Evolutionary conservation across 352 stramenopile species (phyloP), one percentile per base, ranked within the genome.

Genomic region (Sclerospora graminicola): DNA sequence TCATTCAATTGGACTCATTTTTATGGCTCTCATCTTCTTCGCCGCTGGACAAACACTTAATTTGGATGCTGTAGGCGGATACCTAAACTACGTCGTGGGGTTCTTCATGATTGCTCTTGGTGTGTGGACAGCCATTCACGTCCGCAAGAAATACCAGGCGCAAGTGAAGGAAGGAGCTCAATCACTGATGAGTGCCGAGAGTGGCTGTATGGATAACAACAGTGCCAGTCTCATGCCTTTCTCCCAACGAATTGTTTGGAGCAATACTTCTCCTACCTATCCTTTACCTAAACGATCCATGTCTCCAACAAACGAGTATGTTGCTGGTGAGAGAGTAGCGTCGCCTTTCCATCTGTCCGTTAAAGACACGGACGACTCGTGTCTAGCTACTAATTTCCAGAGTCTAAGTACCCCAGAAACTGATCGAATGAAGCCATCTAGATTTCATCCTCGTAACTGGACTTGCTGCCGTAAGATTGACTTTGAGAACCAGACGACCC

Each of bases 1-100:
- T 21, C 88, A 97, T 60, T 89, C 69, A 11, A 79, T 89, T 16
- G 89, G 89, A 1, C 65, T 97, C 18, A 42, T 97, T 38, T 43
- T 88, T 52, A 88, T 90, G 79, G 89, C 62, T 45, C 57, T 74
- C 37, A 78, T 76, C 52, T 94, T 78, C 66, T 94, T 76, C 67
- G 87, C 64, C 8, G 60, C 49, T 19, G 73, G 60, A 41, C 62
- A 59, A 46, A 76, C 54, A 8, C 49, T 71, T 45, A 54, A 74
- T 30, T 57, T 89, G 10, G 42, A 85, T 11, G 45, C 66, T 1
- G 57, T 85, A 19, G 71, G 72, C 20, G 64, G 58, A 1, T 82
- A 84, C 27, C 69, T 66, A 29, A 82, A 90, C 53, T 73, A 84
- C 45, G 49, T 84, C 35, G 74, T 91, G 10, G 80, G 80, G 9